phyloP scores from a whole-genome alignment of 495 filamentous ascomycete species.

The Zalerion maritima region DNA sequence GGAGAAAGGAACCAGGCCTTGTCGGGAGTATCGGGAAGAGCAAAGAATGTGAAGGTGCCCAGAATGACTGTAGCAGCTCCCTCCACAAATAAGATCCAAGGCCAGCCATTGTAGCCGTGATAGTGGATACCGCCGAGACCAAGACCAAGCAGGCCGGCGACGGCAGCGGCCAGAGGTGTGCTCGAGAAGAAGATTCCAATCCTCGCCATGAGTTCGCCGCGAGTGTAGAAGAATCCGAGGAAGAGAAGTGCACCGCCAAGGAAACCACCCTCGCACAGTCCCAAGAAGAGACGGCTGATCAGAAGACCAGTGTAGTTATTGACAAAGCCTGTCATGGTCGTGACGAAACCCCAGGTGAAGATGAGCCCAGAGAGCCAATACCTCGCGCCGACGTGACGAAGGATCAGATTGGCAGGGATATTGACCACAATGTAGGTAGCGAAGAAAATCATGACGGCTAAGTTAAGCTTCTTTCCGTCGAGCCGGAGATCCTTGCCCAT shows the following conservation, averaged over 20 bases:
- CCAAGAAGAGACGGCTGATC: conserved; percentile 42
- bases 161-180: conserved; percentile 46
- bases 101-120: conserved; percentile 30
- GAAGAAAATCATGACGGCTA: conserved; percentile 34
- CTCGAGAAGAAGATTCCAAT: conserved; percentile 48
- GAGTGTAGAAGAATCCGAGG: conserved; percentile 32
- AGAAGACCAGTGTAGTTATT: conserved; percentile 40
- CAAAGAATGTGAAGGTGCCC: conserved; percentile 25
- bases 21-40: conserved; percentile 31
- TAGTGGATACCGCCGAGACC: conserved; percentile 26
- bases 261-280: conserved; percentile 47
- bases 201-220: conserved; percentile 26
- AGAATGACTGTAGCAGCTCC: conserved; percentile 28
- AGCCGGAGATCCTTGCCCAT: conserved; percentile 26
- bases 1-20: conserved; percentile 23
- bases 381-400: conserved; percentile 44
- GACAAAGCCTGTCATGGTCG: conserved; percentile 39
- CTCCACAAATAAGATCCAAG: conserved; percentile 31
- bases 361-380: conserved; percentile 37
- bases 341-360: conserved; percentile 35
- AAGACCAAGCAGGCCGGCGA: conserved; percentile 48
- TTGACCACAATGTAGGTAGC: conserved; percentile 36
- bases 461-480: conserved; percentile 26
- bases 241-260: conserved; percentile 40
- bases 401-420: conserved; percentile 43